Conservation (phyloP, 768 basidiomycete genomes). For the Suillus tomentosus region DNA sequence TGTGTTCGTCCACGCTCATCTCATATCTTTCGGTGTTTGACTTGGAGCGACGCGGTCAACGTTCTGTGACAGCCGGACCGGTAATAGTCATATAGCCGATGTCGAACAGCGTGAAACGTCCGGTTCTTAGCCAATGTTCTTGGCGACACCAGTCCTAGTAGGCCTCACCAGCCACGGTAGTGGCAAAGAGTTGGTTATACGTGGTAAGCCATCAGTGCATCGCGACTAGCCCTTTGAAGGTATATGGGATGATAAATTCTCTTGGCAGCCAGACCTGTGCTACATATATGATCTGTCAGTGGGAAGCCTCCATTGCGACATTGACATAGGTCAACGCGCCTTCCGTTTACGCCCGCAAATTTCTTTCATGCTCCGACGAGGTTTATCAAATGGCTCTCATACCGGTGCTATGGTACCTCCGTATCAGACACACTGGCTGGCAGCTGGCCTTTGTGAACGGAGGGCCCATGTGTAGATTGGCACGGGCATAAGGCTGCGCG, state of each 20-base stretch:
- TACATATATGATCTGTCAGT: neutral
- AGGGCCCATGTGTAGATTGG: neutral
- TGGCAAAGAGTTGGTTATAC: neutral
- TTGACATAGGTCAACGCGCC: neutral
- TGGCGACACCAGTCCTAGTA: neutral
- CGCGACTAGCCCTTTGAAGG: neutral
- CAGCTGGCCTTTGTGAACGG: neutral
- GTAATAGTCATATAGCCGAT: neutral
- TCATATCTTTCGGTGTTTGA: neutral
- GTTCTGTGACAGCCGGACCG: neutral
- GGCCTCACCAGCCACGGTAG: neutral
- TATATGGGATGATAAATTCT: neutral
- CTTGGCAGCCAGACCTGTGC: neutral
- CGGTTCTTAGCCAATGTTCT: neutral
- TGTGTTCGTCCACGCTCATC: neutral
- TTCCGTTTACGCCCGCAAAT: neutral
- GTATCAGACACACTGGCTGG: neutral
- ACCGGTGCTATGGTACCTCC: neutral
- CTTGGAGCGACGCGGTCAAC: neutral
- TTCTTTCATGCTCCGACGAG: constrained; percentile 1
- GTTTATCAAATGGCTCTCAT: neutral
- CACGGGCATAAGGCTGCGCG: neutral
- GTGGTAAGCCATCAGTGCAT: neutral
- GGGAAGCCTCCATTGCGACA: neutral
- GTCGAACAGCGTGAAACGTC: neutral